Evolutionary conservation across 148 eudicot genomes (phyloP), one percentile per base, ranked within the genome.

Genomic region (Rhododendron ferrugineum): DNA sequence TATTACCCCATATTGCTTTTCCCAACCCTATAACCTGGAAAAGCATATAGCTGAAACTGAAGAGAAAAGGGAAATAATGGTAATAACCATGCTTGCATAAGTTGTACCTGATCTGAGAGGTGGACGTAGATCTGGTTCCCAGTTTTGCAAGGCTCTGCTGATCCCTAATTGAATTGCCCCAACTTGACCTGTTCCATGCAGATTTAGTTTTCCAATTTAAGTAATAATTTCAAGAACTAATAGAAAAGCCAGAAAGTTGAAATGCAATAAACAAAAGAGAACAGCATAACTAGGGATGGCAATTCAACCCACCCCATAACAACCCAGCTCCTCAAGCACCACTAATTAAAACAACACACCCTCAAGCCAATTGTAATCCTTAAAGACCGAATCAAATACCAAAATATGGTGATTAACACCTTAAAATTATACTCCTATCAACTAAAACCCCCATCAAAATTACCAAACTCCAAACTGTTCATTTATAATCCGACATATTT

Each of bases 71-170:
- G 28, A 64, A 64, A 9, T 7, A 64, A 64, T 64, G 32, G 32
- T 64, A 68, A 68, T 28, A 28, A 83, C 13, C 15, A 40, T 16
- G 83, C 22, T 34, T 36, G 49, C 30, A 60, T 49, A 70, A 52
- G 6, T 73, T 10, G 26, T 93, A 94, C 99, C 99, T 86, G 92
- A 92, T 91, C 89, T 90, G 26, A 96, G 93, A 68, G 97, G 97
- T 86, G 98, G 94, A 15, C 99, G 97, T 77, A 96, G 87, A 52
- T 89, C 94, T 40, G 99, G 99, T 86, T 94, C 99, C 98, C 98
- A 95, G 90, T 89, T 89, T 84, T 96, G 99, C 84, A 96, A 90
- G 50, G 99, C 99, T 83, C 96, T 91, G 87, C 99, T 96, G 90
- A 96, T 86, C 52, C 99, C 98, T 84, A 96, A 87, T 18, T 90